Evolutionary conservation across 2,329 filamentous ascomycete genomes (phyloP).

Genomic region (Fusarium verrucosum): DNA sequence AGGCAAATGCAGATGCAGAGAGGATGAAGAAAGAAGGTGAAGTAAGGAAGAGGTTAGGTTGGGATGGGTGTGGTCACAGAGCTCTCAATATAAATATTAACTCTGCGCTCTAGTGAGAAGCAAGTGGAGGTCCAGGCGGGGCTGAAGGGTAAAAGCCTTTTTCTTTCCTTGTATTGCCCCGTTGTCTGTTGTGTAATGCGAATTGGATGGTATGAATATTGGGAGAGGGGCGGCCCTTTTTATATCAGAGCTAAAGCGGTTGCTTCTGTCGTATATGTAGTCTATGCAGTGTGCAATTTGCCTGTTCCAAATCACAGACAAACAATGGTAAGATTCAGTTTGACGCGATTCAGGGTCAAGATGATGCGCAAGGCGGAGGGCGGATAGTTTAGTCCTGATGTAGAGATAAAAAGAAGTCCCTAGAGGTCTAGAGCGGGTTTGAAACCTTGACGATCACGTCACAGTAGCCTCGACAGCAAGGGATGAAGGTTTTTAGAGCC

Average conservation of each 20-base stretch:
- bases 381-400: constrained; percentile 14
- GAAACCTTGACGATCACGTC: constrained; percentile 38
- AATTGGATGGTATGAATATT: constrained; percentile 2
- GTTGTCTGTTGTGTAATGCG: constrained; percentile 16
- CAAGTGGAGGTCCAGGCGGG: constrained; percentile 31
- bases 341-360: constrained; percentile 39
- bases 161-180: constrained; percentile 3
- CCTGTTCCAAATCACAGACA: constrained; percentile 22
- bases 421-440: constrained; percentile 4
- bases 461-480: constrained; percentile 35
- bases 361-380: constrained; percentile 33
- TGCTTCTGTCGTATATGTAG: neutral
- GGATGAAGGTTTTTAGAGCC: constrained; percentile 7
- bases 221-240: constrained; percentile 30
- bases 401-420: neutral
- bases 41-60: neutral
- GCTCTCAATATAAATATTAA: constrained; percentile 32
- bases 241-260: constrained; percentile 37
- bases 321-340: constrained; percentile 26
- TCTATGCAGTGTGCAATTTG: constrained; percentile 16
- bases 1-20: neutral
- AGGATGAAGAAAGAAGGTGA: neutral
- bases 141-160: constrained; percentile 21
- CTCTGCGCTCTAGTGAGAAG: constrained; percentile 17
- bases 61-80: constrained; percentile 15